phyloP scores from a whole-genome alignment of 371 early-diverging fungal genomes.

The Mucor racemosus region DNA sequence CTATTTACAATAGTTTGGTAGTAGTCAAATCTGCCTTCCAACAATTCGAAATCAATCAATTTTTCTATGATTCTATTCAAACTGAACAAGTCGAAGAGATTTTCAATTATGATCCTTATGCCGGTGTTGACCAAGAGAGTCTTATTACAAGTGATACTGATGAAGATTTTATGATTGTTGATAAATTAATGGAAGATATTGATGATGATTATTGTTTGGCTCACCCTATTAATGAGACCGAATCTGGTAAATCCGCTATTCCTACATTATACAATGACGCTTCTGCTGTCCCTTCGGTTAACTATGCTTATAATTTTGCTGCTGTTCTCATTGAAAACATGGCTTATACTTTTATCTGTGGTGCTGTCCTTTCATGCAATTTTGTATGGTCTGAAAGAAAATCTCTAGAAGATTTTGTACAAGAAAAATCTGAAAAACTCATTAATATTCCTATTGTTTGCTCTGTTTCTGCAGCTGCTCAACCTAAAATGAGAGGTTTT shows the following conservation, averaged over 20 bases:
- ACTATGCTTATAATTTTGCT: neutral
- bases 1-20: neutral
- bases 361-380: conserved; percentile 6
- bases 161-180: neutral
- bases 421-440: neutral
- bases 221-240: neutral
- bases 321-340: neutral
- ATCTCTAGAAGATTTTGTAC: neutral
- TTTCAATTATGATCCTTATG: neutral
- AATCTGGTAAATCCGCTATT: neutral
- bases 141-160: neutral
- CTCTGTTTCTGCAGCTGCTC: neutral
- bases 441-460: neutral
- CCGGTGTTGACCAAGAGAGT: neutral
- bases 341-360: neutral
- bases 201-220: neutral
- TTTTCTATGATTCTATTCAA: neutral
- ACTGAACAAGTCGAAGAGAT: neutral
- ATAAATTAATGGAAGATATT: neutral
- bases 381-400: conserved; percentile 7
- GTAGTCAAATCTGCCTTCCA: neutral
- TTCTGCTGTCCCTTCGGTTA: neutral
- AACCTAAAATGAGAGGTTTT: conserved; percentile 12
- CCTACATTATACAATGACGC: neutral
- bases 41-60: neutral